Conservation (phyloP, 345 rosid species). For the Syzygium grande region DNA sequence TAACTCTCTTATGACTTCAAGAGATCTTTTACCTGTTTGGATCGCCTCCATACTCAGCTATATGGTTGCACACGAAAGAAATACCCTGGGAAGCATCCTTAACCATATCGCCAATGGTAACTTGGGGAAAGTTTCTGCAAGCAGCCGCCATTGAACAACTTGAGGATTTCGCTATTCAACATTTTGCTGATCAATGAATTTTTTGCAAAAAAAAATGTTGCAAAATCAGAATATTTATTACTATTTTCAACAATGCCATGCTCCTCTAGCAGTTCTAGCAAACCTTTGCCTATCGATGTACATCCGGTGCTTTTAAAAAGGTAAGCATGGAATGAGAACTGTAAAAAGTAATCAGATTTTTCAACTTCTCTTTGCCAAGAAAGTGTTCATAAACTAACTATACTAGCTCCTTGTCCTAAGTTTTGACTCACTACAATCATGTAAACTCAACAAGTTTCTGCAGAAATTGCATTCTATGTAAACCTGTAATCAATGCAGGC, state of each 20-base stretch:
- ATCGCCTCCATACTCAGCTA: conserved; percentile 88
- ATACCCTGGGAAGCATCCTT: conserved; percentile 87
- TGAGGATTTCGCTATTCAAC: background rate
- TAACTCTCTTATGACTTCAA: background rate
- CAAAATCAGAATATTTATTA: background rate
- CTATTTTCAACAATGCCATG: background rate
- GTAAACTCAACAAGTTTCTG: background rate
- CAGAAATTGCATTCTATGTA: background rate
- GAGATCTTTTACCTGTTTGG: conserved; percentile 51
- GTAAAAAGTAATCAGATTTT: background rate
- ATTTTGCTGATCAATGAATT: background rate
- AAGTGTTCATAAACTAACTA: background rate
- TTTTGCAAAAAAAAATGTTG: background rate
- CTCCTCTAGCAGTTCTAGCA: background rate
- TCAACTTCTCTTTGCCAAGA: background rate
- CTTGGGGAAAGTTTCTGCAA: conserved; percentile 94
- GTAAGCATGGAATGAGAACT: background rate
- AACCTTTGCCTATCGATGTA: background rate
- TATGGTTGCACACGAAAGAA: conserved; percentile 73
- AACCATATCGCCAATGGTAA: conserved; percentile 90
- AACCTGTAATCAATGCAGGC: conserved; percentile 99
- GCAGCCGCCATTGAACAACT: background rate
- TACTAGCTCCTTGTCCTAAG: background rate
- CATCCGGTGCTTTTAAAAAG: background rate
- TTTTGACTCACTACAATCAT: background rate